These are phyloP conservation scores for Strigomonas galati DNA, from an alignment of 208 protist species.

Conservation along the genomic window DNA sequence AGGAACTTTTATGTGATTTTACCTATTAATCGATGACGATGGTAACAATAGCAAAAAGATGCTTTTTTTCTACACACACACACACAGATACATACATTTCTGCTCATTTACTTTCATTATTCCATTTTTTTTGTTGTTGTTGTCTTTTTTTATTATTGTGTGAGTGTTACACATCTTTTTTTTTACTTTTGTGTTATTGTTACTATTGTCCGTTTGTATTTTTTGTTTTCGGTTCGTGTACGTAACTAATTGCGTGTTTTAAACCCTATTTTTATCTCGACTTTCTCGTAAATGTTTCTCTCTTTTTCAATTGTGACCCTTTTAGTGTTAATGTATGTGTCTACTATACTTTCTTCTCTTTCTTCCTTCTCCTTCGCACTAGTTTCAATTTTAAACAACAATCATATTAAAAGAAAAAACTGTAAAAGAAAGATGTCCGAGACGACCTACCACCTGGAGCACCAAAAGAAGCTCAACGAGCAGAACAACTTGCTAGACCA, in stretches of 20 bases:
- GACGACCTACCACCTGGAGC: slow-evolving; percentile 1
- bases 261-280: slow-evolving; percentile 10
- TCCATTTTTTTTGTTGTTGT: slow-evolving; percentile 5
- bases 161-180: neutral
- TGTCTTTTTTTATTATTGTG: slow-evolving; percentile 2
- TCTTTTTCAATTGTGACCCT: neutral
- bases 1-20: no score
- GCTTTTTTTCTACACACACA: neutral
- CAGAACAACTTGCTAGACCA: slow-evolving; percentile 81
- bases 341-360: slow-evolving; percentile 5
- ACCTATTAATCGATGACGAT: no score
- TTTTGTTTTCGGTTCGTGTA: neutral
- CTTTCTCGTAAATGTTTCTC: neutral
- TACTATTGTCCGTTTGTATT: slow-evolving; percentile 6
- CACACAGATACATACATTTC: neutral
- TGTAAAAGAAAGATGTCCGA: neutral
- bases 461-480: slow-evolving; percentile 32
- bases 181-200: slow-evolving; percentile 23
- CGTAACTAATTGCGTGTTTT: neutral
- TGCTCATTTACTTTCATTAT: neutral
- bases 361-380: slow-evolving; percentile 20
- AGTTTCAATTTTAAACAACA: neutral
- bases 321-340: neutral
- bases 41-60: no score
- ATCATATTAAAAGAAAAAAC: slow-evolving; percentile 8